A percentile compares a stretch with the other conserved stretches of the same genome.
These are phyloP conservation scores for Beauveria brongniartii DNA, from an alignment of 2,329 filamentous ascomycete species.

Conservation along the genomic window DNA sequence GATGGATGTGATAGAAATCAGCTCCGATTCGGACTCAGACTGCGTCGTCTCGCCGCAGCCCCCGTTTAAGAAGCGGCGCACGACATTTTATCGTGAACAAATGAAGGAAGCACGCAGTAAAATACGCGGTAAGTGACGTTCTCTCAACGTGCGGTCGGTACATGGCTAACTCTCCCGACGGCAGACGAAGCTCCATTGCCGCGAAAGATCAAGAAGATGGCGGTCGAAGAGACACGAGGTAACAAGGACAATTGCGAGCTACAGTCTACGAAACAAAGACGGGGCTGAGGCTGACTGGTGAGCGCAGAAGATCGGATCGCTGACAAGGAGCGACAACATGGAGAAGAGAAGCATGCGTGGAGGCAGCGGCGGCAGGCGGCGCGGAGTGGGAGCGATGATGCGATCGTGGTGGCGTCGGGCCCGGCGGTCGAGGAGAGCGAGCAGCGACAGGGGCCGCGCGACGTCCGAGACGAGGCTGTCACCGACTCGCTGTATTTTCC, in stretches of 20 bases:
- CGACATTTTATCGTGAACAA: not conserved
- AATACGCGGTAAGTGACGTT: not conserved
- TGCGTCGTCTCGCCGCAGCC: not conserved
- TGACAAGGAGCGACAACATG: not conserved
- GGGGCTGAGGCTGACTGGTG: not conserved
- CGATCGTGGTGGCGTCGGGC: not conserved
- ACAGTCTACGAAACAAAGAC: not conserved
- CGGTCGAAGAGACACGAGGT: not conserved
- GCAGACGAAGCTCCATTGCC: not conserved
- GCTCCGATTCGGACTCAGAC: slow-evolving; percentile 8
- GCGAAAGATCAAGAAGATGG: not conserved
- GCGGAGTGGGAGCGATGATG: not conserved
- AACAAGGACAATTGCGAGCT: no score
- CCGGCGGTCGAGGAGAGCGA: not conserved
- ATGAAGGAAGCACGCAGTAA: not conserved
- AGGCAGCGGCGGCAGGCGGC: not conserved
- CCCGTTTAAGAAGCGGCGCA: not conserved
- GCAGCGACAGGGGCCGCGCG: not conserved
- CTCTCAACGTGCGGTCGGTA: not conserved
- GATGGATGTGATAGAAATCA: slow-evolving; percentile 13
- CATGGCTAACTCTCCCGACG: not conserved
- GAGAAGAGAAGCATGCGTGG: not conserved
- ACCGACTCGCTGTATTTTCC: not conserved
- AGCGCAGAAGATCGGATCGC: no score
- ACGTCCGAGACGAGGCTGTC: no score